A percentile compares a stretch with the other conserved stretches of the same genome.
Evolutionary conservation across 257 asterid genomes (phyloP).

Genomic region (Lantana camara): DNA sequence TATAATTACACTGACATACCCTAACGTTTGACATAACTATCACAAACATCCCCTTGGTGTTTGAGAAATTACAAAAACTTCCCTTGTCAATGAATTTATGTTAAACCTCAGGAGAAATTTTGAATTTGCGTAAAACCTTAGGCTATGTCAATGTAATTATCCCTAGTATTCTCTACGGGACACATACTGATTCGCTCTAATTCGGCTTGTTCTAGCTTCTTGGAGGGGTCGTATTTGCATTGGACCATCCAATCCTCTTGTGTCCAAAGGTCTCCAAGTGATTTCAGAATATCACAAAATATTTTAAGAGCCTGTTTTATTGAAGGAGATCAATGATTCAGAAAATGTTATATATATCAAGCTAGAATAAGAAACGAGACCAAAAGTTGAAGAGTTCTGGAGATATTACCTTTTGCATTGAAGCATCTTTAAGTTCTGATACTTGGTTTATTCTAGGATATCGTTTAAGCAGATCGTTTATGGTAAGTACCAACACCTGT

Average conservation of each 20-base stretch:
- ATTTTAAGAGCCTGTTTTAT: conserved; percentile 53
- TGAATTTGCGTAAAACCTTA: no score
- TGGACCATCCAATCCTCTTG: conserved; percentile 68
- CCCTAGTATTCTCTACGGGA: no score
- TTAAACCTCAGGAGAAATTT: no score
- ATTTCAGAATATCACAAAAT: conserved; percentile 63
- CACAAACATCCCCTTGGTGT: no score
- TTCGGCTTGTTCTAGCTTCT: conserved; percentile 39
- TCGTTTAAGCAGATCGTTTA: conserved; percentile 60
- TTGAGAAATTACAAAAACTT: no score
- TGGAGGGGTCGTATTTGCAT: conserved; percentile 48
- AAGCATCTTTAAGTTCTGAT: conserved; percentile 49
- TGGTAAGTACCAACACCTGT: conserved; percentile 72
- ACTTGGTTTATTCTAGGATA: conserved; percentile 48
- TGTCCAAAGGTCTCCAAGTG: conserved; percentile 83
- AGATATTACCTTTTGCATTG: conserved; percentile 60
- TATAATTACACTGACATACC: no score
- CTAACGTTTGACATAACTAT: no score
- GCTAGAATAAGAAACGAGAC: background rate
- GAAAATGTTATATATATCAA: background rate
- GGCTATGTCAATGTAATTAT: no score
- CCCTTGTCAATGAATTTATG: no score
- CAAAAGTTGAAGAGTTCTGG: background rate
- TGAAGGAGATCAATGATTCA: background rate
- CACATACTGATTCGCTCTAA: conserved; percentile 51